Percentiles rank a stretch among this genome's conserved stretches.
These are phyloP conservation scores for Prillingera fragicola DNA, from an alignment of 1,284 basidiomycete genomes.

Conservation along the genomic window DNA sequence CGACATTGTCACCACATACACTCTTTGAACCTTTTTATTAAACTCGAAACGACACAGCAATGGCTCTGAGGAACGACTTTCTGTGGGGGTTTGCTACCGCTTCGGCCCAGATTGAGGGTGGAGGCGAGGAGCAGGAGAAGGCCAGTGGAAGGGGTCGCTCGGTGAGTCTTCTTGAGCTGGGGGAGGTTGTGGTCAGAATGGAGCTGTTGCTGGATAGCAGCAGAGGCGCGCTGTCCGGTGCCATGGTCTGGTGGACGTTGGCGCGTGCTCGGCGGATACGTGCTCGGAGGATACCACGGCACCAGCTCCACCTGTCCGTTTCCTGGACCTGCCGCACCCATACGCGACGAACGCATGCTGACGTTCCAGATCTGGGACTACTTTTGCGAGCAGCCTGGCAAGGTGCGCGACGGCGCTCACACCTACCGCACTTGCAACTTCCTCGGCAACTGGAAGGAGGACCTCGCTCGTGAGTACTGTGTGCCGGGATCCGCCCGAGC, in stretches of 20 bases:
- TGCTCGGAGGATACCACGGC: too few species aligned
- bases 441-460: slow-evolving; percentile 62
- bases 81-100: slow-evolving; percentile 70
- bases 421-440: slow-evolving; percentile 68
- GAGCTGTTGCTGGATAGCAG: slow-evolving; percentile 48
- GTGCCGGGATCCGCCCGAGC: background rate
- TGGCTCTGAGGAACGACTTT: slow-evolving; percentile 50
- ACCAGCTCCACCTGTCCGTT: too few species aligned
- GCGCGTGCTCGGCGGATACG: too few species aligned
- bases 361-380: slow-evolving; percentile 64
- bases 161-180: slow-evolving; percentile 11
- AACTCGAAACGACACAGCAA: background rate
- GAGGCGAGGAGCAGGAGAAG: slow-evolving; percentile 22
- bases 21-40: too few species aligned
- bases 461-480: slow-evolving; percentile 52
- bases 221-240: too few species aligned
- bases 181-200: background rate
- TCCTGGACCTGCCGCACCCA: too few species aligned
- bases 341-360: too few species aligned
- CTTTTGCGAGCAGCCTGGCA: slow-evolving; percentile 61
- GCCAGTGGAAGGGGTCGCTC: slow-evolving; percentile 27
- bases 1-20: too few species aligned
- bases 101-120: slow-evolving; percentile 39
- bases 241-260: too few species aligned
- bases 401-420: slow-evolving; percentile 60